phyloP scores from a whole-genome alignment of 2,329 filamentous ascomycete genomes.

The Cryphonectria japonica region DNA sequence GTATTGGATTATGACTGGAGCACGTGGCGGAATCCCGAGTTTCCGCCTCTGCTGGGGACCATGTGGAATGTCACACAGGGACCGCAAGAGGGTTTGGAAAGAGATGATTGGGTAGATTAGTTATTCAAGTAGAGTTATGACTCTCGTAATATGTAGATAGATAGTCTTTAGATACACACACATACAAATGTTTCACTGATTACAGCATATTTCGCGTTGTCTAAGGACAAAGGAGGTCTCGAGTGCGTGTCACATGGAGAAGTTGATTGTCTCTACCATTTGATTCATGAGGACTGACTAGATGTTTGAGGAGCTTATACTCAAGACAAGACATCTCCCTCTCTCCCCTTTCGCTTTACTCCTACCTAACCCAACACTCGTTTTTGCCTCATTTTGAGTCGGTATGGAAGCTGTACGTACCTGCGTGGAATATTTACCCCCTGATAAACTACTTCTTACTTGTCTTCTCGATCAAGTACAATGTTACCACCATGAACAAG shows the following conservation, averaged over 20 bases:
- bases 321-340: neutral
- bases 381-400: neutral
- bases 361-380: neutral
- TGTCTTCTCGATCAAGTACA: neutral
- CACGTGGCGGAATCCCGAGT: slow-evolving; percentile 47
- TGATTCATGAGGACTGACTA: neutral
- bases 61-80: slow-evolving; percentile 48
- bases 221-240: neutral
- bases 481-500: neutral
- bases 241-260: neutral
- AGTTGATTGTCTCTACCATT: neutral
- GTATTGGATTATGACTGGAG: slow-evolving; percentile 43
- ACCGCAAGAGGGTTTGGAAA: slow-evolving; percentile 34
- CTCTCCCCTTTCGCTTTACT: neutral
- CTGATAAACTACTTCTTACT: neutral
- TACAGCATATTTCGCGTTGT: neutral
- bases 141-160: too few relatives aligned
- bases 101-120: neutral
- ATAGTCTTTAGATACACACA: neutral
- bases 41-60: slow-evolving; percentile 39
- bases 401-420: neutral
- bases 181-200: neutral
- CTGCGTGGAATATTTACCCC: neutral
- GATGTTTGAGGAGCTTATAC: neutral
- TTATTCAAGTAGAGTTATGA: neutral